These are phyloP conservation scores for Skeletonema costatum DNA, from an alignment of 108 stramenopile genomes.

Conservation along the genomic window DNA sequence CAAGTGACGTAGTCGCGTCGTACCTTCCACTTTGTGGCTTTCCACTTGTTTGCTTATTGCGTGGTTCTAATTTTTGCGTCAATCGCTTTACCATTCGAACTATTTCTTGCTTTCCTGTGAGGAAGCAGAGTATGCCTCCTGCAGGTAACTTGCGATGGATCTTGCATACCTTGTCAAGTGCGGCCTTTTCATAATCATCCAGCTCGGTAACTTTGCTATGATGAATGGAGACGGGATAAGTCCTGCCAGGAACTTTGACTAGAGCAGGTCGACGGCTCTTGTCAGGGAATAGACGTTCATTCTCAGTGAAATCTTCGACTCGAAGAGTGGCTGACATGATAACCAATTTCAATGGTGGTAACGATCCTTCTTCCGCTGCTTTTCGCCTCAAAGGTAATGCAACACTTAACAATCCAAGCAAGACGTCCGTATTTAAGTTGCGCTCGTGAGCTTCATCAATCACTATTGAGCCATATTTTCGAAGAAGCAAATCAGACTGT, in stretches of 20 bases:
- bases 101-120: slow-evolving; percentile 97
- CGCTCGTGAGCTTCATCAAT: slow-evolving; percentile 96
- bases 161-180: slow-evolving; percentile 81
- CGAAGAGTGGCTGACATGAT: slow-evolving; percentile 99
- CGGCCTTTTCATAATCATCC: slow-evolving; percentile 87
- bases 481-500: slow-evolving; percentile 89
- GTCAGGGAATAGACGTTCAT: slow-evolving; percentile 80
- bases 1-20: slow-evolving; percentile 35
- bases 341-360: slow-evolving; percentile 92
- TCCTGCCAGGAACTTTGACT: slow-evolving; percentile 91
- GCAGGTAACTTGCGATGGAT: slow-evolving; percentile 91
- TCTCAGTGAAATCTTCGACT: slow-evolving; percentile 92
- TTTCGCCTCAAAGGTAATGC: slow-evolving; percentile 83
- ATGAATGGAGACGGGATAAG: slow-evolving; percentile 95
- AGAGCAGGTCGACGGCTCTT: slow-evolving; percentile 58
- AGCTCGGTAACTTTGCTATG: slow-evolving; percentile 95
- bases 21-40: not conserved
- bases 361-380: slow-evolving; percentile 66
- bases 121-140: slow-evolving; percentile 95
- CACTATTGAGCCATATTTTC: slow-evolving; percentile 91
- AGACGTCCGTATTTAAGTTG: slow-evolving; percentile 92
- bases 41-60: slow-evolving; percentile 1
- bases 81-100: slow-evolving; percentile 81
- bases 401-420: slow-evolving; percentile 92
- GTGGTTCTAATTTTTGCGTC: slow-evolving; percentile 36